These are phyloP conservation scores for Elymus sibiricus DNA, from an alignment of 176 grass and related monocot species.

Conservation along the genomic window DNA sequence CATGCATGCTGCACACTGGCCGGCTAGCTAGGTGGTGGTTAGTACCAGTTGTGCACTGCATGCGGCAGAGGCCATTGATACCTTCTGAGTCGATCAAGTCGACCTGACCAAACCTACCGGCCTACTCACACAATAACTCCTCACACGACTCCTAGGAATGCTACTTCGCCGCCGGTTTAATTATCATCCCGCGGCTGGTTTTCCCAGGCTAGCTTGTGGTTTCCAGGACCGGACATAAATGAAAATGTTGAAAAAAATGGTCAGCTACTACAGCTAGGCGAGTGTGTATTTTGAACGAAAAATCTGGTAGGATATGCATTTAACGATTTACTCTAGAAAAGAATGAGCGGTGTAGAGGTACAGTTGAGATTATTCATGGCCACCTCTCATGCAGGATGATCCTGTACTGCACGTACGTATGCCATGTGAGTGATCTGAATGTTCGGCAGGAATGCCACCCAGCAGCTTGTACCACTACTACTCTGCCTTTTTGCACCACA, in stretches of 20 bases:
- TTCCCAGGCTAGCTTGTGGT: background rate
- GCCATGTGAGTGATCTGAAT: background rate
- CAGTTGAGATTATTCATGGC: background rate
- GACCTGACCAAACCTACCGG: conserved; percentile 16
- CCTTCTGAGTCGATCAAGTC: background rate
- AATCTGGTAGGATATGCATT: no score
- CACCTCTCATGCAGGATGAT: background rate
- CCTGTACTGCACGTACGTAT: background rate
- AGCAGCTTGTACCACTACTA: background rate
- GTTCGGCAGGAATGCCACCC: background rate
- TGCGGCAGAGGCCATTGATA: conserved; percentile 8
- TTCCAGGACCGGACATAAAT: background rate
- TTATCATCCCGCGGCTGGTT: background rate
- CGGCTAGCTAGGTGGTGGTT: background rate
- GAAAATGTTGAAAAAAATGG: background rate
- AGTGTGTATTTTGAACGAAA: no score
- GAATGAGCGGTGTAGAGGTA: background rate
- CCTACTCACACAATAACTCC: conserved; percentile 14
- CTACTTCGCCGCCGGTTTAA: background rate
- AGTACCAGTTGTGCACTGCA: background rate
- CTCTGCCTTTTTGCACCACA: background rate
- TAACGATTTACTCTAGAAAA: no score
- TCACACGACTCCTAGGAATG: background rate
- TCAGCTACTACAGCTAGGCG: no score
- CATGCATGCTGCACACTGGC: background rate